These are phyloP conservation scores for Rosa rugosa DNA, from an alignment of 306 rosid genomes.

Conservation along the genomic window DNA sequence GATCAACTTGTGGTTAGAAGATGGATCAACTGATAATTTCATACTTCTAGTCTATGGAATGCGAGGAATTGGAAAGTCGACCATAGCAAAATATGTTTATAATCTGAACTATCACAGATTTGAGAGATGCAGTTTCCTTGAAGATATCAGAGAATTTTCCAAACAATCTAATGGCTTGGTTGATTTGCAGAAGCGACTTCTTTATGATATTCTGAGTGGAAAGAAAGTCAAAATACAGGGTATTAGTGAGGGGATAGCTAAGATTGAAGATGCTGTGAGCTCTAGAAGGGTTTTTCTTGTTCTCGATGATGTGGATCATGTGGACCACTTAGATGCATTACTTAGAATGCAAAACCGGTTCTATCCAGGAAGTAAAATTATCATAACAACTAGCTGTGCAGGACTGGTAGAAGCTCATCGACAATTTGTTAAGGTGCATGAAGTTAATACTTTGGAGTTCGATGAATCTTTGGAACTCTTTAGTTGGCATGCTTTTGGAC, in stretches of 20 bases:
- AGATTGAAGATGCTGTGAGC: not conserved
- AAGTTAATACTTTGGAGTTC: too few species aligned
- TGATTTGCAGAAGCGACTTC: not conserved
- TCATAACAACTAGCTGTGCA: too few species aligned
- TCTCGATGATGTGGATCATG: not conserved
- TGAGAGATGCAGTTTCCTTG: slow-evolving; percentile 1
- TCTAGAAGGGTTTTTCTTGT: not conserved
- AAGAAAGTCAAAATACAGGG: not conserved
- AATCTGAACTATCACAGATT: not conserved
- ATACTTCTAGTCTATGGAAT: not conserved
- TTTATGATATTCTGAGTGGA: not conserved
- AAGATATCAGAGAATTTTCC: not conserved
- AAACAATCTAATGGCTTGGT: not conserved
- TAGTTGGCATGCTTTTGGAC: too few species aligned
- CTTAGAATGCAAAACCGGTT: too few species aligned
- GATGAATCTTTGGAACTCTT: too few species aligned
- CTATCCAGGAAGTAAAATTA: too few species aligned
- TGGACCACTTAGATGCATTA: too few species aligned
- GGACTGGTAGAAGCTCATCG: too few species aligned
- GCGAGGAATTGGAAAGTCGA: slow-evolving; percentile 3
- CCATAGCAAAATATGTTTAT: slow-evolving; percentile 3
- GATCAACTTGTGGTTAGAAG: not conserved
- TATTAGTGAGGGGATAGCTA: not conserved
- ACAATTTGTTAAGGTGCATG: too few species aligned
- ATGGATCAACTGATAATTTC: not conserved